Evolutionary conservation across 2,329 filamentous ascomycete species (phyloP), one percentile per base, ranked within the genome.

Genomic region (Pseudogymnoascus sp.): DNA sequence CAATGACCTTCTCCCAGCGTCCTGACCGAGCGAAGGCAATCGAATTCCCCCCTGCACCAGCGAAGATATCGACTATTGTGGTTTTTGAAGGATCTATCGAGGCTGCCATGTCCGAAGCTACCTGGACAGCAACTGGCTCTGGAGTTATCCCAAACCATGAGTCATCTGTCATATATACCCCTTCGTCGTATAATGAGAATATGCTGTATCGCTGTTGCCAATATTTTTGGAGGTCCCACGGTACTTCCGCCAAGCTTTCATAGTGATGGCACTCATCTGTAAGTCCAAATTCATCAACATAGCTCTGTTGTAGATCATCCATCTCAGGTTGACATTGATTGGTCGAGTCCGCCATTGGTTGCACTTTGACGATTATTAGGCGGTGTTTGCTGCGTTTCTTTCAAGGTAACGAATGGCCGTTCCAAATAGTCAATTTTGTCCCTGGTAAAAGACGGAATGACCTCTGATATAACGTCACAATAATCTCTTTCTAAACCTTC

Each of bases 81-180:
- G 63, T 64, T 63, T 68, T 67, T 20, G 67, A 63, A 53, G 64
- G 50, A 60, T 66, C 39, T 68, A 66, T 20, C 47, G 37, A 14
- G 64, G 76, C 75, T 15, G 74, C 69, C 60, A 82, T 77, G 22
- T 58, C 35, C 38, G 33, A 25, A 58, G 57, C 57, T 15, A 76
- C 80, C 69, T 78, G 94, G 90, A 81, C 85, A 63, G 94, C 94
- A 28, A 99, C 84, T 4, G 90, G 89, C 73, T 99, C 93, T 12
- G 94, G 92, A 0, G 95, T 99, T 6, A 97, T 92, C 61, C 92
- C 94, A 72, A 94, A 99, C 94, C 94, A 99, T 60, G 91, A 89
- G 75, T 93, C 88, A 72, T 96, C 87, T 0, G 95, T 99, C 80
- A 99, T 85, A 78, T 86, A 88, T 66, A 99, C 82, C 61, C 91